Evolutionary conservation across 345 rosid species (phyloP), one percentile per base, ranked within the genome.

Genomic region (Bruguiera parviflora): DNA sequence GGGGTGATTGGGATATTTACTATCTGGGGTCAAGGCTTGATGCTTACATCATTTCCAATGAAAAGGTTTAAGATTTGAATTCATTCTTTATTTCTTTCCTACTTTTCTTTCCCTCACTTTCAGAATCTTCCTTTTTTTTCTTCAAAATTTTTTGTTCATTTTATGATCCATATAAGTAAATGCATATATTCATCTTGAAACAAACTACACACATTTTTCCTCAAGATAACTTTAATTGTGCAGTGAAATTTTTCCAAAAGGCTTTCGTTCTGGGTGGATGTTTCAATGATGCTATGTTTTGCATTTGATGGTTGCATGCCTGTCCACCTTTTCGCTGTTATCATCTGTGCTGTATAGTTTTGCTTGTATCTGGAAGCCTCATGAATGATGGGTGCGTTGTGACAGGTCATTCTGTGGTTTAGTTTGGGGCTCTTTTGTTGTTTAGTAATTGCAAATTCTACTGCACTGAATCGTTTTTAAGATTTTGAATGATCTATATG

Each of bases 251-350:
- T 18, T 9, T 32, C 11, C 49, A 33, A 16, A 9, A 49, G 35
- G 69, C 31, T 62, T 60, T 21, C 47, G 29, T 43, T 53, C 43
- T 56, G 15, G 9, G 51, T 43, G 65, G 47, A 53, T 27, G 39
- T 46, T 33, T 56, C 28, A 20, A 53, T 73, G 21, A 8, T 28
- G 24, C 9, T 19, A 5, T 28, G 55, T 68, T 27, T 67, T 53
- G 55, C 29, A 61, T 66, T 53, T 60, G 61, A 66, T 53, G 67
- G 67, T 46, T 77, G 77, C 72, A 79, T 79, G 73, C 72, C 56
- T 74, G 63, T 65, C 67, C 81, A 70, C 74, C 73, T 81, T 83
- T 81, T 69, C 71, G 37, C 33, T 68, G 58, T 32, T 58, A 60
- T 25, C 62, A 3, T 29, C 28, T 61, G 7, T 57, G 56, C 28